Percentiles rank a stretch among this genome's conserved stretches.
Evolutionary conservation across 1,284 basidiomycete species (phyloP).

Genomic region (Rhodofomes roseus): DNA sequence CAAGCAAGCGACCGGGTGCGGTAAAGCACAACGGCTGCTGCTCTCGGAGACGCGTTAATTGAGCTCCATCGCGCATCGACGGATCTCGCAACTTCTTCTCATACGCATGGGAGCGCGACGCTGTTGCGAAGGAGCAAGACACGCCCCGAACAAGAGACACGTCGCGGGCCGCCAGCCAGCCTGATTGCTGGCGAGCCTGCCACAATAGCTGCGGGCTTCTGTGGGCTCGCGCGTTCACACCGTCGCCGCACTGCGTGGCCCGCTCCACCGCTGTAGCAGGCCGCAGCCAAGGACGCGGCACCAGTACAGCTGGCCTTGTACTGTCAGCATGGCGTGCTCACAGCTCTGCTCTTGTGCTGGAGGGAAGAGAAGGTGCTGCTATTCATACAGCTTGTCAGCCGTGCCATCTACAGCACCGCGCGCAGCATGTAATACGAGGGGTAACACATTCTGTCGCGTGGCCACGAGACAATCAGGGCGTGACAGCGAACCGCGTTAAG

Average conservation of each 20-base stretch:
- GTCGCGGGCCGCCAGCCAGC: neutral
- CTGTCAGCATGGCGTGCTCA: conserved; percentile 1
- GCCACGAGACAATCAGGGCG: neutral
- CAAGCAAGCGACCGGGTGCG: neutral
- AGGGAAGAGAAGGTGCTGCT: conserved; percentile 1
- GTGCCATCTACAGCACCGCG: neutral
- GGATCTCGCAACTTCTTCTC: neutral
- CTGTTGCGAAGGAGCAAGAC: neutral
- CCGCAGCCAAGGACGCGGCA: neutral
- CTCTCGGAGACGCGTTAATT: neutral
- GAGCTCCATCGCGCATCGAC: neutral
- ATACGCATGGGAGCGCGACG: conserved; percentile 1
- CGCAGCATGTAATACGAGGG: neutral
- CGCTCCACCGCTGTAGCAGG: neutral
- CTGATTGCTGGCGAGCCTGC: neutral
- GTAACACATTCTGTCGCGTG: neutral
- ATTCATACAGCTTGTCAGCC: neutral
- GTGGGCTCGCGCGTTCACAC: neutral
- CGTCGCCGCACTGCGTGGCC: neutral
- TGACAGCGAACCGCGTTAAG: neutral
- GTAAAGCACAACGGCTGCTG: neutral
- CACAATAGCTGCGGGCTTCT: neutral
- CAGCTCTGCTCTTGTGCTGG: conserved; percentile 2
- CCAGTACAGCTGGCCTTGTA: neutral
- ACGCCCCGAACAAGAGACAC: neutral